These are phyloP conservation scores for Candida khao-thaluensis DNA, from an alignment of 805 yeast genomes.

Conservation along the genomic window DNA sequence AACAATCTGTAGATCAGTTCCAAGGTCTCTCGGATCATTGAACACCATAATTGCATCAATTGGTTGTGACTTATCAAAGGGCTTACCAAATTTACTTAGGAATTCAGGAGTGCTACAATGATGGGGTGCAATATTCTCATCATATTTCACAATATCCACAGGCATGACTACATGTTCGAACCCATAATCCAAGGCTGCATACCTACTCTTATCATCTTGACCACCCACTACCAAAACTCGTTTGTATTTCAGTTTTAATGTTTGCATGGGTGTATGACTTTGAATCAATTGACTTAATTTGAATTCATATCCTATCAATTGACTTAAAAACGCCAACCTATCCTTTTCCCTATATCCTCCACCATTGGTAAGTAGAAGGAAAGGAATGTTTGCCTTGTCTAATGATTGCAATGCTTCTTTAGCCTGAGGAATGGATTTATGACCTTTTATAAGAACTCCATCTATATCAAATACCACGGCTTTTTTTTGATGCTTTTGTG, in stretches of 20 bases:
- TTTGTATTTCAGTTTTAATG: conserved; percentile 21
- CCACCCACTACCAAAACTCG: conserved; percentile 88
- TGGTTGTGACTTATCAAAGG: conserved; percentile 26
- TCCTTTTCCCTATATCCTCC: conserved; percentile 73
- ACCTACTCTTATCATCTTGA: conserved; percentile 61
- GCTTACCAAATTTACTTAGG: conserved; percentile 17
- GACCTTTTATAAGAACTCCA: conserved; percentile 82
- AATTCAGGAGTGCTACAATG: conserved; percentile 52
- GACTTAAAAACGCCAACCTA: conserved; percentile 39
- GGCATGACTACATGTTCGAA: conserved; percentile 73
- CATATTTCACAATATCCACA: conserved; percentile 62
- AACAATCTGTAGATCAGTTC: conserved; percentile 77
- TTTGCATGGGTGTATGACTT: conserved; percentile 64
- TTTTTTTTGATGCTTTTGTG: conserved; percentile 4
- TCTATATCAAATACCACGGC: conserved; percentile 58
- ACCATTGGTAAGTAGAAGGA: conserved; percentile 84
- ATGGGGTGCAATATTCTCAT: conserved; percentile 67
- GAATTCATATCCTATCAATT: conserved; percentile 53
- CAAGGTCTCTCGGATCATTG: conserved; percentile 88
- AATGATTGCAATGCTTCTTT: conserved; percentile 56
- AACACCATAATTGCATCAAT: conserved; percentile 80
- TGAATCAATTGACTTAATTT: conserved; percentile 70
- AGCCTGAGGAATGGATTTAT: conserved; percentile 65
- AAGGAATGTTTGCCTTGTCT: conserved; percentile 60
- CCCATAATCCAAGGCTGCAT: conserved; percentile 75